Conservation (phyloP, 2,329 filamentous ascomycete species). For the Fusarium keratoplasticum region DNA sequence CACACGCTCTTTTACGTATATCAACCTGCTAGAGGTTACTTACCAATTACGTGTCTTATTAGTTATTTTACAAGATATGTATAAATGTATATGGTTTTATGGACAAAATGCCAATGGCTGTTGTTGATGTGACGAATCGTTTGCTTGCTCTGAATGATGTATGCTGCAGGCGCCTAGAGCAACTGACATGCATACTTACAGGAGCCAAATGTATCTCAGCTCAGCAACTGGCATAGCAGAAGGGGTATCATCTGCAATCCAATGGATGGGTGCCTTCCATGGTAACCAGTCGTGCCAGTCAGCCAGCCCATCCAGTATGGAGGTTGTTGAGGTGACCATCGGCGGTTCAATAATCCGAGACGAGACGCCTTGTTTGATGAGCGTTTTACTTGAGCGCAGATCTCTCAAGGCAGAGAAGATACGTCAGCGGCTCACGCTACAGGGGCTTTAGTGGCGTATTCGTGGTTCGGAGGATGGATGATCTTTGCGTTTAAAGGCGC, state of each 20-base stretch:
- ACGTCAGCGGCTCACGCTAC: conserved; percentile 34
- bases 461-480: not conserved
- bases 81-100: not conserved
- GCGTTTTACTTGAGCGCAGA: not conserved
- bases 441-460: conserved; percentile 14
- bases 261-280: not conserved
- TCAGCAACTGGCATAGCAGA: not conserved
- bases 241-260: not conserved
- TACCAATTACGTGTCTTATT: not conserved
- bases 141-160: not conserved
- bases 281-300: not conserved
- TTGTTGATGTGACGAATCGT: not conserved
- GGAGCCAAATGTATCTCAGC: too few relatives aligned
- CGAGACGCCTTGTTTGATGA: not conserved
- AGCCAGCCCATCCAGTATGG: not conserved
- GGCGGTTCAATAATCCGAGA: not conserved
- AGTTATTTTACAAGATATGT: not conserved
- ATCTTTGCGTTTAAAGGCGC: conserved; percentile 4
- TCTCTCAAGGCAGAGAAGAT: conserved; percentile 9
- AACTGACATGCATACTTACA: not conserved
- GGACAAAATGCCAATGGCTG: not conserved
- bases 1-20: not conserved
- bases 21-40: not conserved
- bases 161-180: not conserved
- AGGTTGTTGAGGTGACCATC: conserved; percentile 3